phyloP scores from a whole-genome alignment of 306 rosid genomes.

The Biancaea sappan region DNA sequence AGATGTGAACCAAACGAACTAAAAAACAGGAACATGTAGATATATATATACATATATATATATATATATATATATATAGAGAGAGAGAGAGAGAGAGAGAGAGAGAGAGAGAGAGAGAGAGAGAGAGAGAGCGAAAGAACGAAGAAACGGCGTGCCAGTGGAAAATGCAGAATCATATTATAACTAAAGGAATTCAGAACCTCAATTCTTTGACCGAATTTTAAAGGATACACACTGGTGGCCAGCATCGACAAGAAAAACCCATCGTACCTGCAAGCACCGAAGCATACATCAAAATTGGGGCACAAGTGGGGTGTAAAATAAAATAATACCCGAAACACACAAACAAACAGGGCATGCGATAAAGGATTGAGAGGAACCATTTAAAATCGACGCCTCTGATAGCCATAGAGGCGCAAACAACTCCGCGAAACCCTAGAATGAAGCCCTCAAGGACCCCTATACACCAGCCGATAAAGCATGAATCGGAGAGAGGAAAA shows the following conservation, averaged over 20 bases:
- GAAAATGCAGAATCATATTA: conserved; percentile 10
- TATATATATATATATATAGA: no score
- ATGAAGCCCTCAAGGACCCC: conserved; percentile 27
- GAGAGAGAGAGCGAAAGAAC: neutral
- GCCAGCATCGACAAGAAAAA: conserved; percentile 99
- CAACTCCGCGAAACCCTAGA: conserved; percentile 36
- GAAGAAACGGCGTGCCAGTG: neutral
- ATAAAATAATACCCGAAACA: neutral
- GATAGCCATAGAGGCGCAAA: conserved; percentile 65
- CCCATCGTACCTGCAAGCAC: conserved; percentile 82
- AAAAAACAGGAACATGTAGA: no score
- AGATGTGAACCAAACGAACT: neutral
- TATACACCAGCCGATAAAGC: conserved; percentile 35
- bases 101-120: neutral
- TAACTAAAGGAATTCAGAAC: conserved; percentile 22
- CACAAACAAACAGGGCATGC: neutral
- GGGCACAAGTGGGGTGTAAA: neutral
- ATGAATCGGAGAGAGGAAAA: conserved; percentile 32
- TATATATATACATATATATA: no score
- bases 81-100: no score
- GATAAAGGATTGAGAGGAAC: conserved; percentile 37
- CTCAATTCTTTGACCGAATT: neutral
- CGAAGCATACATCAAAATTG: conserved; percentile 16
- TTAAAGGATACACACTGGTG: conserved; percentile 93
- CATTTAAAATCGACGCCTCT: conserved; percentile 98